These are phyloP conservation scores for Setaria viridis DNA, from an alignment of 202 grass and related monocot genomes.

Conservation along the genomic window DNA sequence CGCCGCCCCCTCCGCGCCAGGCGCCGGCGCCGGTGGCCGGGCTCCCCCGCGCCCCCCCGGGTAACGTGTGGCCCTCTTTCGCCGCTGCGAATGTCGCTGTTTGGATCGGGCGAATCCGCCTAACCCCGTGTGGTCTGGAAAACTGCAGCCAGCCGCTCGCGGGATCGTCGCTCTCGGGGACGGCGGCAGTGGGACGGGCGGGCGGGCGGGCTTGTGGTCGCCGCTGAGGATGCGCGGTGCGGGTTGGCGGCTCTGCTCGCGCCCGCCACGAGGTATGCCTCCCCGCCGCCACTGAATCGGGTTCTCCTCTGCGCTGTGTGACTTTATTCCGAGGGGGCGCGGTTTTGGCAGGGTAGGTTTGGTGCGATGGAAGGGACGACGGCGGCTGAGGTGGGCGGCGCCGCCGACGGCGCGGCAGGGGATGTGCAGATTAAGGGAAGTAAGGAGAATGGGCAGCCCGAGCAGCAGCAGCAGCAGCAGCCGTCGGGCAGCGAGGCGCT, in stretches of 20 bases:
- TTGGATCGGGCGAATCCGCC: constrained; percentile 17
- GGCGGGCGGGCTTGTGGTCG: background rate
- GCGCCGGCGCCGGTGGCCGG: constrained; percentile 20
- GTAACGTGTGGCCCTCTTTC: constrained; percentile 29
- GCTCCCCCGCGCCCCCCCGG: background rate
- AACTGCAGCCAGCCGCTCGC: constrained; percentile 16
- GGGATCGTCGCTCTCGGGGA: background rate
- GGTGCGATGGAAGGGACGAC: constrained; percentile 70
- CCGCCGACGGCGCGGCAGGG: constrained; percentile 35
- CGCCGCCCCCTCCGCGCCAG: background rate
- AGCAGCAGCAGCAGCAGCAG: constrained; percentile 41
- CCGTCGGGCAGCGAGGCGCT: constrained; percentile 28
- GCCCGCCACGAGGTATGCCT: constrained; percentile 27
- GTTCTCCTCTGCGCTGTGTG: background rate
- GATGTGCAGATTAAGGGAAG: constrained; percentile 59
- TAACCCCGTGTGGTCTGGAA: background rate
- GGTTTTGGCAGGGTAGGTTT: constrained; percentile 31
- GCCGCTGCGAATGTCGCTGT: constrained; percentile 9
- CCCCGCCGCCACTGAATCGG: constrained; percentile 27
- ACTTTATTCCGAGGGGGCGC: constrained; percentile 21
- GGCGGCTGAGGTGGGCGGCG: constrained; percentile 52
- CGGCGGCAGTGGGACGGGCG: background rate
- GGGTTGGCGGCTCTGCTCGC: background rate
- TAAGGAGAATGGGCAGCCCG: constrained; percentile 61
- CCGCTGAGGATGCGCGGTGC: background rate